A percentile compares a stretch with the other conserved stretches of the same genome.
phyloP scores from a whole-genome alignment of 208 protist genomes.

The Leishmania gerbilli region DNA sequence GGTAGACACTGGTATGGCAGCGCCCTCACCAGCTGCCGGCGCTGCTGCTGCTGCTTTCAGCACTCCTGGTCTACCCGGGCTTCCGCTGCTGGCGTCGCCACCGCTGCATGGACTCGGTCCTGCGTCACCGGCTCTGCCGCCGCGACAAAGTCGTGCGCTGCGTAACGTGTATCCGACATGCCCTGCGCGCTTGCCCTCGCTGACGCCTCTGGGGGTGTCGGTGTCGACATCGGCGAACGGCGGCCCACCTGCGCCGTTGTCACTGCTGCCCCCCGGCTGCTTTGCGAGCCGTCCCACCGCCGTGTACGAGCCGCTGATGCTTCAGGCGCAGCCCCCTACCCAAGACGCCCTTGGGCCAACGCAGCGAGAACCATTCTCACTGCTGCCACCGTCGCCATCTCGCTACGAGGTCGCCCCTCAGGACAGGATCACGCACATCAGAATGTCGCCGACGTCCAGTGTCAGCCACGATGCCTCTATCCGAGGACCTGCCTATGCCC shows the following conservation, averaged over 20 bases:
- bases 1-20: conserved; percentile 18
- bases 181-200: conserved; percentile 5
- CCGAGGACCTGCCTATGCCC: neutral
- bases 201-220: conserved; percentile 5
- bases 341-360: neutral
- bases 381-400: neutral
- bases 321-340: neutral
- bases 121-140: neutral
- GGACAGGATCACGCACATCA: neutral
- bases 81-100: neutral
- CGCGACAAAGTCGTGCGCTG: neutral
- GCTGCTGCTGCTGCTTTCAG: neutral
- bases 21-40: neutral
- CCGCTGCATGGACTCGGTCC: neutral
- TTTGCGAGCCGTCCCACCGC: conserved; percentile 11
- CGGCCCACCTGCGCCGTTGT: neutral
- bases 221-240: neutral
- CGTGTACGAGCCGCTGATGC: conserved; percentile 5
- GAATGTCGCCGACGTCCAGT: conserved; percentile 9
- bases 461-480: neutral
- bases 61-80: conserved; percentile 8
- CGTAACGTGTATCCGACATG: neutral
- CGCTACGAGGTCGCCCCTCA: neutral
- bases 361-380: neutral
- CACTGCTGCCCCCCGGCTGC: conserved; percentile 19